phyloP scores from a whole-genome alignment of 768 basidiomycete genomes.

The Boletus reticuloceps region DNA sequence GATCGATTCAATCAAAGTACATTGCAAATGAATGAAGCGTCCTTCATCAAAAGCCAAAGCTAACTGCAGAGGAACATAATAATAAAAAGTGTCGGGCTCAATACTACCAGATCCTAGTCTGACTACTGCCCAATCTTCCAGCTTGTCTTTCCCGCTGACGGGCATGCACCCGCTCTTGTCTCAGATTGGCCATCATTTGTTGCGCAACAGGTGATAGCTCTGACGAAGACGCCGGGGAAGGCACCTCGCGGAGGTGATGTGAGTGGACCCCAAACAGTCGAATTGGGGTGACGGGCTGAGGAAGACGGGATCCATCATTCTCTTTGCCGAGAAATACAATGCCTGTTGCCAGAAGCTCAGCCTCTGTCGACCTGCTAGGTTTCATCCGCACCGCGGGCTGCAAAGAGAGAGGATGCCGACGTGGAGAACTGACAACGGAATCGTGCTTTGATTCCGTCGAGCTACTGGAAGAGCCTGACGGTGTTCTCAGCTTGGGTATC shows the following conservation, averaged over 20 bases:
- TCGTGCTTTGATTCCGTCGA: slow-evolving; percentile 18
- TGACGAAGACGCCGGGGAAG: slow-evolving; percentile 69
- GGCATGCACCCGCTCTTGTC: slow-evolving; percentile 39
- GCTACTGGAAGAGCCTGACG: slow-evolving; percentile 25
- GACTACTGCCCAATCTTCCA: slow-evolving; percentile 31
- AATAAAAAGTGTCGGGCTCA: slow-evolving; percentile 9
- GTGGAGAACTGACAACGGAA: neutral
- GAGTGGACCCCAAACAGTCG: slow-evolving; percentile 41
- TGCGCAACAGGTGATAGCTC: slow-evolving; percentile 69
- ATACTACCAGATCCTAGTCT: slow-evolving; percentile 26
- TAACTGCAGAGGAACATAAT: neutral
- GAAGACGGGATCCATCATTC: slow-evolving; percentile 27
- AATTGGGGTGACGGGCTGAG: slow-evolving; percentile 42
- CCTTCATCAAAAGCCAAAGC: slow-evolving; percentile 15
- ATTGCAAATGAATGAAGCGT: slow-evolving; percentile 10
- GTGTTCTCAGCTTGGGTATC: slow-evolving; percentile 28
- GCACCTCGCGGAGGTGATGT: slow-evolving; percentile 27
- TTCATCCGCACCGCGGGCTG: slow-evolving; percentile 1
- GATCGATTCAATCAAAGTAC: slow-evolving; percentile 13
- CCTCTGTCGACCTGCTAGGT: neutral
- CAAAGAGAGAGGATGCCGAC: slow-evolving; percentile 4
- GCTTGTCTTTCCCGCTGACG: slow-evolving; percentile 31
- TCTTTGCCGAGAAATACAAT: slow-evolving; percentile 16
- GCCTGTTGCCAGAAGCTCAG: neutral
- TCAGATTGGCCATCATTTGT: slow-evolving; percentile 64